phyloP scores from a whole-genome alignment of 345 rosid genomes.

The Citrus medica region DNA sequence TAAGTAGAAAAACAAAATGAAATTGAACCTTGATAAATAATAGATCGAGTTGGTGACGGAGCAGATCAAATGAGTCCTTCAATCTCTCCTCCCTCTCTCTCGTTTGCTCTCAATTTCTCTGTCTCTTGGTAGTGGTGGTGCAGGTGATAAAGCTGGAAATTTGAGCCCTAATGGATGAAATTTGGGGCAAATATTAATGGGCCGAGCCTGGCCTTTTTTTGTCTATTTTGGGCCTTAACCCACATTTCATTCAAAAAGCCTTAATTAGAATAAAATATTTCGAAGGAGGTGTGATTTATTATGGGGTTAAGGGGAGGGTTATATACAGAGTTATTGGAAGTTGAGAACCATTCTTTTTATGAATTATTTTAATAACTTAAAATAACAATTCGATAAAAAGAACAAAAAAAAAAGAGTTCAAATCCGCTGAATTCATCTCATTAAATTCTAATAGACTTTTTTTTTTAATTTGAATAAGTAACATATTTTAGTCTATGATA shows the following conservation, averaged over 20 bases:
- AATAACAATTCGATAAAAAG: background rate
- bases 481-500: background rate
- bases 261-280: too few species aligned
- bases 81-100: background rate
- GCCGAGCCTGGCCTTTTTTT: background rate
- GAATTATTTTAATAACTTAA: background rate
- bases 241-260: background rate
- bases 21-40: background rate
- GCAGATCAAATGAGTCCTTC: background rate
- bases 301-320: background rate
- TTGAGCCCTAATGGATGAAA: conserved; percentile 6
- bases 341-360: background rate
- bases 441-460: background rate
- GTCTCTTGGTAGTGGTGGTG: background rate
- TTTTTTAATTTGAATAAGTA: too few species aligned
- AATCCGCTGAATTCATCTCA: background rate
- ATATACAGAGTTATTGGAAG: background rate
- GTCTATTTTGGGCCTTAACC: background rate
- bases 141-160: conserved; percentile 3
- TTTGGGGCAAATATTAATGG: background rate
- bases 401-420: background rate
- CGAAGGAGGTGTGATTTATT: background rate
- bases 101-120: background rate
- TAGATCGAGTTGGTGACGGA: conserved; percentile 7
- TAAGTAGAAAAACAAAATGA: background rate